A percentile compares a stretch with the other conserved stretches of the same genome.
Evolutionary conservation across 768 basidiomycete genomes (phyloP).

Genomic region (Butyriboletus loyo): DNA sequence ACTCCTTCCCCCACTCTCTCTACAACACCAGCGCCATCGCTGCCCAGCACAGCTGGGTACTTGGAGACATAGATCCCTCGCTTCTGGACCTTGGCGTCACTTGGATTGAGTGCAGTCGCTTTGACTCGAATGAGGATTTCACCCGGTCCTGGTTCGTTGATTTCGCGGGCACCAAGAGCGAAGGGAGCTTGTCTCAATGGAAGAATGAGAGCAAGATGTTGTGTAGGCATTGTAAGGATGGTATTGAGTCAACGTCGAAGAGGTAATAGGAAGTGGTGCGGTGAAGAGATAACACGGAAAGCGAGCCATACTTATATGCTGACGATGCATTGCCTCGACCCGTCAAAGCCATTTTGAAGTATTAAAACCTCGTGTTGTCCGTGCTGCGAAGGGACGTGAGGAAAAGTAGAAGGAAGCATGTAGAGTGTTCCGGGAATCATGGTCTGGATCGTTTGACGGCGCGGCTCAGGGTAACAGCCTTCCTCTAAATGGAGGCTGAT

Average conservation of each 20-base stretch:
- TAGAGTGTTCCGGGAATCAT: conserved; percentile 27
- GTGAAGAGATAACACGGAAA: conserved; percentile 18
- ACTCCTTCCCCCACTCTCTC: conserved; percentile 52
- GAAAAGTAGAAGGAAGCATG: conserved; percentile 22
- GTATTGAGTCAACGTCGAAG: conserved; percentile 4
- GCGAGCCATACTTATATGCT: conserved; percentile 29
- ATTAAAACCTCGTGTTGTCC: conserved; percentile 36
- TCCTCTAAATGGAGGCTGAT: conserved; percentile 29
- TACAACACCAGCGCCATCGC: conserved; percentile 51
- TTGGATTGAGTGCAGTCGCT: conserved; percentile 50
- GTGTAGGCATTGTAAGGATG: conserved; percentile 22
- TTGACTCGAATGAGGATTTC: conserved; percentile 48
- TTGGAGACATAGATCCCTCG: conserved; percentile 36
- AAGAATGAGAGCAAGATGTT: conserved; percentile 30
- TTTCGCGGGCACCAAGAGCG: conserved; percentile 29
- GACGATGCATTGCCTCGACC: conserved; percentile 29
- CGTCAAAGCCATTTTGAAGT: conserved; percentile 18
- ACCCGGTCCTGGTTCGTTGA: conserved; percentile 43
- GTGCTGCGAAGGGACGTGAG: conserved; percentile 31
- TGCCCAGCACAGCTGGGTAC: conserved; percentile 47
- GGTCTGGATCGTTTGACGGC: conserved; percentile 32
- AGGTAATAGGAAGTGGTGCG: conserved; percentile 12
- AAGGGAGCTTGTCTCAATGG: conserved; percentile 36
- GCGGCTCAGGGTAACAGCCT: conserved; percentile 34
- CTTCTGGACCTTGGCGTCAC: conserved; percentile 51